phyloP scores from a whole-genome alignment of 2,329 filamentous ascomycete genomes.

The Aspergillus unguis region DNA sequence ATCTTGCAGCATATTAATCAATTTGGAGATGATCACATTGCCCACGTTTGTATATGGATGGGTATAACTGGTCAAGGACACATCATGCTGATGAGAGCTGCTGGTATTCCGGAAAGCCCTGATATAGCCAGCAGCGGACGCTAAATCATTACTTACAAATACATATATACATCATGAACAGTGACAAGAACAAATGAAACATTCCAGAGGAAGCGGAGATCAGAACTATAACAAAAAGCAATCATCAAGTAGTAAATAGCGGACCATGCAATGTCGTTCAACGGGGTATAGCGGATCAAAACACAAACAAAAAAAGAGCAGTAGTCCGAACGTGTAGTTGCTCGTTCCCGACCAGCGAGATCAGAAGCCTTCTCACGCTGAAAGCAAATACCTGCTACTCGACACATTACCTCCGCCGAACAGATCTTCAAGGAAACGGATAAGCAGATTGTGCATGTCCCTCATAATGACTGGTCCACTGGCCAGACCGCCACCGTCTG shows the following conservation, averaged over 20 bases:
- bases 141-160: slow-evolving; percentile 16
- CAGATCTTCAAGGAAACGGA: background rate
- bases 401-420: slow-evolving; percentile 12
- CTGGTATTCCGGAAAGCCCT: slow-evolving; percentile 2
- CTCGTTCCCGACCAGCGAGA: slow-evolving; percentile 21
- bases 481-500: background rate
- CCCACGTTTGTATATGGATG: background rate
- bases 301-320: slow-evolving; percentile 10
- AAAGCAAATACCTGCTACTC: slow-evolving; percentile 8
- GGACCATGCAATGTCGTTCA: slow-evolving; percentile 17
- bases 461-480: background rate
- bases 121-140: slow-evolving; percentile 15
- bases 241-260: slow-evolving; percentile 9
- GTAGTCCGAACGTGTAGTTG: slow-evolving; percentile 1
- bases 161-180: slow-evolving; percentile 13
- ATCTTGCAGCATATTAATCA: no score
- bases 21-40: background rate
- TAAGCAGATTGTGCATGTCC: background rate
- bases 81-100: background rate
- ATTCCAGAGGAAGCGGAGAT: background rate
- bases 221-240: background rate
- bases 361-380: slow-evolving; percentile 7
- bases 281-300: slow-evolving; percentile 20
- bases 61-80: background rate
- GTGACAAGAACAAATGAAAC: slow-evolving; percentile 3